Conservation (phyloP, 768 basidiomycete genomes). For the Mycena galopus region DNA sequence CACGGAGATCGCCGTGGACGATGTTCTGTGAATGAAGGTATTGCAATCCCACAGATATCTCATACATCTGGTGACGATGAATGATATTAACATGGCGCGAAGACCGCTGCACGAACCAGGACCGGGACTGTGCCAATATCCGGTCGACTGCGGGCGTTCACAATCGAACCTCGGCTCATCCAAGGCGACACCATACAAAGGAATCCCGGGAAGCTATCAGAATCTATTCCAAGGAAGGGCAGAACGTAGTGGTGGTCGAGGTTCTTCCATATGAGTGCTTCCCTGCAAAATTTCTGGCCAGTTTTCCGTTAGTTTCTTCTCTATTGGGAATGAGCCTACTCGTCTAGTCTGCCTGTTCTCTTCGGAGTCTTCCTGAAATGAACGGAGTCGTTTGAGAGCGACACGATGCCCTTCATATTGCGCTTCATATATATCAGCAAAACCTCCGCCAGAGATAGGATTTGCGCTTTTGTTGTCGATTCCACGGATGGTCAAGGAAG, state of each 20-base stretch:
- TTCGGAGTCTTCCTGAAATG: not conserved
- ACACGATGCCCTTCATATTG: not conserved
- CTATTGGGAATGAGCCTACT: not conserved
- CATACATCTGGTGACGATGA: slow-evolving; percentile 44
- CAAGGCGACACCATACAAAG: slow-evolving; percentile 41
- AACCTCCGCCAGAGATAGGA: slow-evolving; percentile 8
- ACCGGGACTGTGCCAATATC: not conserved
- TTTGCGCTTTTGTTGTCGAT: not conserved
- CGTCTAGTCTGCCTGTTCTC: not conserved
- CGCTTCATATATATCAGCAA: slow-evolving; percentile 8
- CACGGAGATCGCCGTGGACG: slow-evolving; percentile 43
- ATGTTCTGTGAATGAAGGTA: slow-evolving; percentile 49
- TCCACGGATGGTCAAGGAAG: slow-evolving; percentile 10
- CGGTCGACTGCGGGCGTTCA: slow-evolving; percentile 10
- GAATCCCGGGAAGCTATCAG: slow-evolving; percentile 28
- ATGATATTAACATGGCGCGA: not conserved
- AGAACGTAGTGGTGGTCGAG: slow-evolving; percentile 38
- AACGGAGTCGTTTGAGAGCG: slow-evolving; percentile 25
- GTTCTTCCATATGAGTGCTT: slow-evolving; percentile 40
- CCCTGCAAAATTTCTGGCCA: slow-evolving; percentile 34
- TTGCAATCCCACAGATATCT: slow-evolving; percentile 47
- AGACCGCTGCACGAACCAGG: not conserved
- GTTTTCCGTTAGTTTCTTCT: not conserved
- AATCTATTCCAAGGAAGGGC: slow-evolving; percentile 38
- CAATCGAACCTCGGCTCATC: slow-evolving; percentile 37